A percentile compares a stretch with the other conserved stretches of the same genome.
phyloP scores from a whole-genome alignment of 192 early-diverging fungal genomes.

The Cetraspora pellucida region DNA sequence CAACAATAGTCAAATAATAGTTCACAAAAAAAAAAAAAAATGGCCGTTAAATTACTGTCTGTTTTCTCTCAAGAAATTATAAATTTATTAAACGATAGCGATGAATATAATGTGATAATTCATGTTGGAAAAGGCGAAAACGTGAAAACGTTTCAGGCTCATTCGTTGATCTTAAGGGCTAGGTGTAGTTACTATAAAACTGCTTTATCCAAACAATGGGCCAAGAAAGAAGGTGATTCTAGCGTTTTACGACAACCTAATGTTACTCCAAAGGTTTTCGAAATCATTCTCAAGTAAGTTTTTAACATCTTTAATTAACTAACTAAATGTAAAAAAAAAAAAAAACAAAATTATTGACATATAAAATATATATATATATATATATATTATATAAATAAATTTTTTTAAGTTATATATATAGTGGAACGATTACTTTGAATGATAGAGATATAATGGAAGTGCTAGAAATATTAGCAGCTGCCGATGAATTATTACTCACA shows the following conservation, averaged over 20 bases:
- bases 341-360: no score
- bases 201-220: conserved; percentile 23
- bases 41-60: background rate
- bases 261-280: conserved; percentile 5
- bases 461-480: conserved; percentile 16
- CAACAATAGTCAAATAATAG: no score
- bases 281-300: conserved; percentile 29
- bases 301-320: no score
- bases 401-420: conserved; percentile 30
- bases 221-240: conserved; percentile 18
- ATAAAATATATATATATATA: background rate
- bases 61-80: conserved; percentile 15
- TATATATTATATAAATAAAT: background rate
- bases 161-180: background rate
- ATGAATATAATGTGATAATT: conserved; percentile 18
- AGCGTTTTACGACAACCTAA: conserved; percentile 9
- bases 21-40: background rate
- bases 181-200: conserved; percentile 8
- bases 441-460: conserved; percentile 16
- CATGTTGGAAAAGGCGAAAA: conserved; percentile 10
- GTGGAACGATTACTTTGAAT: conserved; percentile 16
- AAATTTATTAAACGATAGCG: conserved; percentile 2
- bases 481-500: conserved; percentile 23
- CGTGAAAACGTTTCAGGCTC: conserved; percentile 14
- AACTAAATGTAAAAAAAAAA: no score